phyloP scores from a whole-genome alignment of 805 yeast genomes.

The Torulaspora microellipsoides region DNA sequence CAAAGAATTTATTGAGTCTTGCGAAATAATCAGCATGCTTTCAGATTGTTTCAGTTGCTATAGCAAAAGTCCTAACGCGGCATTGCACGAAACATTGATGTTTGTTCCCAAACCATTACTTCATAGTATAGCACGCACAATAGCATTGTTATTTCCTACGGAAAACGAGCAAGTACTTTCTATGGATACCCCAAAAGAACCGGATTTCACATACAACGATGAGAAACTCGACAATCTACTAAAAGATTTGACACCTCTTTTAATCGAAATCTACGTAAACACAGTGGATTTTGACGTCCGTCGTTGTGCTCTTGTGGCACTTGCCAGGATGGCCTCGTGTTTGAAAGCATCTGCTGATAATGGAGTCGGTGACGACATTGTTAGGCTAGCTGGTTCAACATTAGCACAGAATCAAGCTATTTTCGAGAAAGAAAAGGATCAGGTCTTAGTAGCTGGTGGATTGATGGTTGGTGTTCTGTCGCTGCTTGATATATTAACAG shows the following conservation, averaged over 20 bases:
- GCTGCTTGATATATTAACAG: constrained; percentile 43
- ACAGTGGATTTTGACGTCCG: constrained; percentile 66
- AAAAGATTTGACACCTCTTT: constrained; percentile 44
- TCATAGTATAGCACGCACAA: constrained; percentile 48
- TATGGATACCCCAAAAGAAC: constrained; percentile 22
- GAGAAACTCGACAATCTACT: constrained; percentile 37
- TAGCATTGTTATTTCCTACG: constrained; percentile 56
- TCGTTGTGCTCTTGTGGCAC: constrained; percentile 48
- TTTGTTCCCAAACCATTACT: constrained; percentile 66
- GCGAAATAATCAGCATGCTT: constrained; percentile 46
- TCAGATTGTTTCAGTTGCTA: constrained; percentile 48
- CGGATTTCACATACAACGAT: constrained; percentile 23
- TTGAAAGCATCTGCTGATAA: constrained; percentile 32
- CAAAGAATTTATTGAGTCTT: constrained; percentile 42
- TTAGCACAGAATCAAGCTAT: constrained; percentile 49
- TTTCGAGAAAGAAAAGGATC: constrained; percentile 16
- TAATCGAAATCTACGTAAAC: constrained; percentile 64
- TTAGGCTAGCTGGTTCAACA: constrained; percentile 53
- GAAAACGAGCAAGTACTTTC: constrained; percentile 29
- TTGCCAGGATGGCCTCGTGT: constrained; percentile 49
- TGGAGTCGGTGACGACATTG: constrained; percentile 36
- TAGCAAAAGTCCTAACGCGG: constrained; percentile 35
- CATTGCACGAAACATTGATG: constrained; percentile 67
- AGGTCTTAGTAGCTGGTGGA: constrained; percentile 5
- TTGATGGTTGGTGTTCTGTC: constrained; percentile 50